Evolutionary conservation across 176 grass and related monocot genomes (phyloP), one percentile per base, ranked within the genome.

Genomic region (Carex littledalei): DNA sequence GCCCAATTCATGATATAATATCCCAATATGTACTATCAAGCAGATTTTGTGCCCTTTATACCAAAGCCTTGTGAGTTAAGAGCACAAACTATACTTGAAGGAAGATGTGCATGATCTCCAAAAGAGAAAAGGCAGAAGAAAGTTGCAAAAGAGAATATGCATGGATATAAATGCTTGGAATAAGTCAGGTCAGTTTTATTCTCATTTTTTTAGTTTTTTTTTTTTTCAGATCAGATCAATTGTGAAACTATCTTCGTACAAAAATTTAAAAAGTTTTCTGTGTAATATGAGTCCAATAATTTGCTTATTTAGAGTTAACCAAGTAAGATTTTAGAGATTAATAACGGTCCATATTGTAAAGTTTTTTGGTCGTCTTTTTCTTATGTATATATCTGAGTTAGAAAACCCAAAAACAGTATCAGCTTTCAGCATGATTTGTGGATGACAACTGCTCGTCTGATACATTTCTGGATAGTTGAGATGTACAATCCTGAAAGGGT

Each of bases 391-490:
- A 45, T 45, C 1, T 49, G 8, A 49, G 1, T 49, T 49, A 49
- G 45, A 49, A 49, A 49, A 47, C 8, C 45, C 45, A 47, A 47
- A 47, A 47, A 39, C 45, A 9, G 45, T 10, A 49, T 49, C 47
- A 49, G 9, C 47, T 49, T 49, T 49, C 9, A 49, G 47, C 9
- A 49, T 49, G 89, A 91, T 54, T 67, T 94, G n/a, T 91, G 92
- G 86, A 86, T 94, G 78, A 91, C 92, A 29, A 89, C 88, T 88
- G 84, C 89, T 87, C 88, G 84, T 10, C 17, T 91, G 29, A 90
- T 93, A 84, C 86, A 91, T 74, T 93, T 93, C 80, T 87, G 88
- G 79, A 88, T 93, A 78, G 86, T 93, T 55, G 91, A 93, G 81
- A 88, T 91, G 84, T 91, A 93, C 89, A 84, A 90, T 26, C 91